Evolutionary conservation across 2,329 filamentous ascomycete species (phyloP).

Genomic region (Neoarthrinium moseri): DNA sequence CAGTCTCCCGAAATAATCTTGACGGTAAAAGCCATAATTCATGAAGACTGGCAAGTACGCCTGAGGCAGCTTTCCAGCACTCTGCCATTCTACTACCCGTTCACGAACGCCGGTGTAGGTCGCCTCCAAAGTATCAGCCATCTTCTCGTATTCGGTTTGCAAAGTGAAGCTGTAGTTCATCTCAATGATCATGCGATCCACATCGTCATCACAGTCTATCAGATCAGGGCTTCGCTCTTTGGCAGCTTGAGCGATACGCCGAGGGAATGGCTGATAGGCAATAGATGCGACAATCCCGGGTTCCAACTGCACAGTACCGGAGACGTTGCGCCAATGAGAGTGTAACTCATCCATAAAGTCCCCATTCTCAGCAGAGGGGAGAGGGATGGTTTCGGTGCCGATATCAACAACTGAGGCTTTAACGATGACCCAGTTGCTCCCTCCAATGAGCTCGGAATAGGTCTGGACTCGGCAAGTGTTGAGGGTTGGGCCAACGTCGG

Average conservation of each 20-base stretch:
- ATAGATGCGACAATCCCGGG: slow-evolving; percentile 30
- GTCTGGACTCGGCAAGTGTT: slow-evolving; percentile 46
- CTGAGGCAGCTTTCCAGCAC: slow-evolving; percentile 30
- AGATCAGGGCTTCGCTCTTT: slow-evolving; percentile 33
- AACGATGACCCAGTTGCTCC: slow-evolving; percentile 41
- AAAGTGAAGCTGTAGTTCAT: slow-evolving; percentile 38
- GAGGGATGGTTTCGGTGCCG: slow-evolving; percentile 34
- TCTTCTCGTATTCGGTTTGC: slow-evolving; percentile 24
- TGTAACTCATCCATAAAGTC: slow-evolving; percentile 31
- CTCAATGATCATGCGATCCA: slow-evolving; percentile 40
- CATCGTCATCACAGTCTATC: slow-evolving; percentile 36
- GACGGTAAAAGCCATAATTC: slow-evolving; percentile 39
- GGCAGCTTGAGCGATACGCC: slow-evolving; percentile 31
- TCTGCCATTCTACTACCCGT: slow-evolving; percentile 28
- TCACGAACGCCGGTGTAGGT: slow-evolving; percentile 33
- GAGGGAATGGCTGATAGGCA: slow-evolving; percentile 38
- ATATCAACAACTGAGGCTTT: slow-evolving; percentile 31
- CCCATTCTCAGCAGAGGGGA: slow-evolving; percentile 25
- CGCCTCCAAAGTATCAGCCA: slow-evolving; percentile 30
- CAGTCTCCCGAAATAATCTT: slow-evolving; percentile 40
- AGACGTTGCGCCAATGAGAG: slow-evolving; percentile 30
- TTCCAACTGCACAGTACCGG: slow-evolving; percentile 21
- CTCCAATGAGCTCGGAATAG: slow-evolving; percentile 44
- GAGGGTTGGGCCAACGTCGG: slow-evolving; percentile 38
- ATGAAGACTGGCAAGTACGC: slow-evolving; percentile 40